Evolutionary conservation across 345 rosid species (phyloP), one percentile per base, ranked within the genome.

Genomic region (Abelmoschus esculentus): DNA sequence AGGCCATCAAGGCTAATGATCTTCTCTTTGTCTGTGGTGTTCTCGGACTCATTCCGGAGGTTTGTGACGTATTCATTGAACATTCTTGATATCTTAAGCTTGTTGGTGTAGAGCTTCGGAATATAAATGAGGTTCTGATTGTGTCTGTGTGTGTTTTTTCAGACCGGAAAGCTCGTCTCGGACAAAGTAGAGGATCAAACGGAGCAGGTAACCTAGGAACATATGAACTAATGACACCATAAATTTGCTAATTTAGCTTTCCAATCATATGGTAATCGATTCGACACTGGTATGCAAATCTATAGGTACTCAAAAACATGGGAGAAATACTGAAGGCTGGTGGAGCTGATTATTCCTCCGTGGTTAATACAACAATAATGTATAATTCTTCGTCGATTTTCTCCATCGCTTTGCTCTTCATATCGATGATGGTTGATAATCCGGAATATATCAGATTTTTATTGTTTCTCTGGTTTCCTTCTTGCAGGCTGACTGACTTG

Each of bases 21-120:
- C 81, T 89, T 70, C 62, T 92, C 59, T 92, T 89, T 74, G 79
- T 87, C 56, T 96, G 97, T 8, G 96, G 97, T 74, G 90, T 83
- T 74, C 83, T 89, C 60, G 96, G 99, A 62, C 96, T 90, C 68
- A 69, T 85, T 58, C 98, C 95, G 2, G 96, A 90, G 97, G 98
- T 93, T 76, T 49, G 83, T 34, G 17, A 19, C 8, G 6, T 65
- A n/a, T 9, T 14, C n/a, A 8, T 36, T 22, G 26, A 40, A 36
- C 8, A 36, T 58, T 19, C 70, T 64, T 60, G 67, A 46, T 8
- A 49, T 68, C 22, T 72, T 61, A n/a, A 53, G 58, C 67, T 55
- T 44, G 34, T 40, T 22, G 26, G 26, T 22, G 26, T 22, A 22
- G 26, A 38, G 7, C 36, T 36, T 36, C 40, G 9, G 54, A 70